phyloP scores from a whole-genome alignment of 805 yeast species.

The Spathaspora girioi region DNA sequence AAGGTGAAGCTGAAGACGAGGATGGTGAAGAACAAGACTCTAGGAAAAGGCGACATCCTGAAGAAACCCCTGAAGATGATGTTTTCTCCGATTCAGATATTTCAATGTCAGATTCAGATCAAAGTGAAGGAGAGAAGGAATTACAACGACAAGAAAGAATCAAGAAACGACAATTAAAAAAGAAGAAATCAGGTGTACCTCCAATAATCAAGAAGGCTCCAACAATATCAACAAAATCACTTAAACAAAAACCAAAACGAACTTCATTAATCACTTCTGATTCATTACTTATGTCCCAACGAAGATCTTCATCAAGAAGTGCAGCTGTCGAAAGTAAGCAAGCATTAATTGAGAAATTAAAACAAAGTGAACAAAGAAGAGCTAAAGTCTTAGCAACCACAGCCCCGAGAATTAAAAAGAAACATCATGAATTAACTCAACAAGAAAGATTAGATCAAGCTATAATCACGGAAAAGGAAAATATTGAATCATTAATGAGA shows the following conservation, averaged over 20 bases:
- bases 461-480: conserved; percentile 74
- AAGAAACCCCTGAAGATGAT: conserved; percentile 34
- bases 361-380: conserved; percentile 62
- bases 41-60: conserved; percentile 10
- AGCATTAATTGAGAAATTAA: conserved; percentile 69
- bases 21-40: conserved; percentile 6
- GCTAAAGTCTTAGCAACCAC: conserved; percentile 39
- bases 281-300: conserved; percentile 44
- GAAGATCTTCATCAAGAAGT: conserved; percentile 74
- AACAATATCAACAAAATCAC: conserved; percentile 15
- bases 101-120: conserved; percentile 50
- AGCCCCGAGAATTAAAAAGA: conserved; percentile 37
- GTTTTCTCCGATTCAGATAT: conserved; percentile 55
- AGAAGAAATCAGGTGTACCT: conserved; percentile 16
- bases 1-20: conserved; percentile 14
- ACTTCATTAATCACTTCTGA: conserved; percentile 36
- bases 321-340: conserved; percentile 76
- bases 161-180: conserved; percentile 26
- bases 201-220: conserved; percentile 19
- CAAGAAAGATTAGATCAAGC: conserved; percentile 81
- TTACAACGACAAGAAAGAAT: conserved; percentile 43
- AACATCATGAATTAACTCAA: conserved; percentile 57
- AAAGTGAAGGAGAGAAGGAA: conserved; percentile 68
- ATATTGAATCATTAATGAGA: conserved; percentile 65
- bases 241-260: conserved; percentile 23